Evolutionary conservation across 371 early-diverging fungal species (phyloP).

Genomic region (Actinomortierella ambigua): DNA sequence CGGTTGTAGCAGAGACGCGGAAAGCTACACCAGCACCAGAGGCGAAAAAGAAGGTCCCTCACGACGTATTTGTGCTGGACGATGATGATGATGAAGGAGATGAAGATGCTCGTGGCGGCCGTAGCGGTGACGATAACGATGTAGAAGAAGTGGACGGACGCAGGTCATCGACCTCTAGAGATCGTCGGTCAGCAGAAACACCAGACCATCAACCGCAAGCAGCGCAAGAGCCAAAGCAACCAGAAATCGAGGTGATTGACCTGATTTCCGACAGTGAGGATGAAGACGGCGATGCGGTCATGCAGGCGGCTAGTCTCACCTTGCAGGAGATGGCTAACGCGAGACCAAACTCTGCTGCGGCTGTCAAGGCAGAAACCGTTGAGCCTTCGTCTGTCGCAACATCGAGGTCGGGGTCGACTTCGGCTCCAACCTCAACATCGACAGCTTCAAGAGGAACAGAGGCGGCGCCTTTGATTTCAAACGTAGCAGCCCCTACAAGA

Average conservation of each 20-base stretch:
- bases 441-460: too few species aligned
- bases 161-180: background rate
- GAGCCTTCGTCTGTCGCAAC: too few species aligned
- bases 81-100: slow-evolving; percentile 38
- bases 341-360: slow-evolving; percentile 22
- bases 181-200: background rate
- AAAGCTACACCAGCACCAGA: slow-evolving; percentile 6
- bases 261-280: slow-evolving; percentile 68
- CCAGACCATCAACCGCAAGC: slow-evolving; percentile 12
- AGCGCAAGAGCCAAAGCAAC: slow-evolving; percentile 23
- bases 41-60: slow-evolving; percentile 18
- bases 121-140: slow-evolving; percentile 33
- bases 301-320: slow-evolving; percentile 2
- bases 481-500: too few species aligned
- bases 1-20: slow-evolving; percentile 2
- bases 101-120: too few species aligned
- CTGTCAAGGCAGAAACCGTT: slow-evolving; percentile 8
- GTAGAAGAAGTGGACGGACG: slow-evolving; percentile 6
- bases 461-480: too few species aligned
- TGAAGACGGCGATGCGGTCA: slow-evolving; percentile 46
- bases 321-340: slow-evolving; percentile 18
- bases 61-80: slow-evolving; percentile 26
- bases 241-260: slow-evolving; percentile 58
- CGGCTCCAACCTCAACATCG: too few species aligned
- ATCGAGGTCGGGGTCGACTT: too few species aligned